These are phyloP conservation scores for Hortiboletus campestris DNA, from an alignment of 768 basidiomycete species.

Conservation along the genomic window DNA sequence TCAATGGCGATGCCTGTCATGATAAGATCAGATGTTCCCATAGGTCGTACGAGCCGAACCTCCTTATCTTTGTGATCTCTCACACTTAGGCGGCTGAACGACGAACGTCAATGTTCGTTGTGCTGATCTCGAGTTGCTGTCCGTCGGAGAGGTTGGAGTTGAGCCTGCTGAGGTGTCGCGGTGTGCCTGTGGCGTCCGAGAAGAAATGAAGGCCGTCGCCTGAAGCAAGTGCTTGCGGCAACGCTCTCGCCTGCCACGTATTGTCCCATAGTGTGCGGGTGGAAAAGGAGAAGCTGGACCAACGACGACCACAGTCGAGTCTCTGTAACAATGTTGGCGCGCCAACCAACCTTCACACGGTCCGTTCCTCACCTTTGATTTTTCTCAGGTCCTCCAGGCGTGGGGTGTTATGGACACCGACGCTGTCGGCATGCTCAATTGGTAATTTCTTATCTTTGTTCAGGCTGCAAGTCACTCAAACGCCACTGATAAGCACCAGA, in stretches of 20 bases:
- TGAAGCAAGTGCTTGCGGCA: no score
- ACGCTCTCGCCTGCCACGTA: background rate
- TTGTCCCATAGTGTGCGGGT: background rate
- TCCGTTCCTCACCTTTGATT: background rate
- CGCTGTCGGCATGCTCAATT: background rate
- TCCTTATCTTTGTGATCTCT: conserved; percentile 5
- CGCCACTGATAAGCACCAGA: conserved; percentile 17
- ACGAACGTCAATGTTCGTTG: background rate
- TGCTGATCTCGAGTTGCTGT: background rate
- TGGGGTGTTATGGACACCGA: background rate
- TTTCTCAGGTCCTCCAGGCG: background rate
- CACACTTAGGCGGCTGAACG: background rate
- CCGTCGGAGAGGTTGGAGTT: background rate
- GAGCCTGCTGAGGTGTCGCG: background rate
- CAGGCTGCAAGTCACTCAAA: background rate
- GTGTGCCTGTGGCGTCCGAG: background rate
- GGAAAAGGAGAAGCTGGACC: background rate
- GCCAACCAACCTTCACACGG: background rate
- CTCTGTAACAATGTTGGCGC: no score
- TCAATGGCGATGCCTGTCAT: background rate
- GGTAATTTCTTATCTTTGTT: conserved; percentile 21
- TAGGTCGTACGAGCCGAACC: background rate
- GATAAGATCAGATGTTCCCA: background rate
- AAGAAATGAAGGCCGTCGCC: background rate
- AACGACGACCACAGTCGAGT: background rate